Base-by-base conservation (phyloP, 1,284 basidiomycete species). In the Sporisorium exsertum region DNA sequence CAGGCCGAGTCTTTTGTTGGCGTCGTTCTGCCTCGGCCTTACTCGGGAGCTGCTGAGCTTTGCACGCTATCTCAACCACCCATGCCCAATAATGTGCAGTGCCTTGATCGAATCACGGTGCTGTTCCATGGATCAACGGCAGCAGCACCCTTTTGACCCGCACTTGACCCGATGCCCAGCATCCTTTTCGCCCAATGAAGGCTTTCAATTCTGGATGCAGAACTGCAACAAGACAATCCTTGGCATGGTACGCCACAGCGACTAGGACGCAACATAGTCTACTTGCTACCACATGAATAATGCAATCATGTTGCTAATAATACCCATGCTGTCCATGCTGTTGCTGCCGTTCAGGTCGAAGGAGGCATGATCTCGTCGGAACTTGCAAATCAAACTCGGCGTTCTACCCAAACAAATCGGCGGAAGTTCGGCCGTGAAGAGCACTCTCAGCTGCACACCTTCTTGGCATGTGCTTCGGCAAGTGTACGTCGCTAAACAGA, bases 21-120 rank as follows among this genome's bases (percentile, higher is more conserved):
- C 47, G 15, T 29, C 13, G 47, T 12, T 22, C 32, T 51, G 49
- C 32, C 49, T 51, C 49, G 49, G 49, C 49, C 35, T 27, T 29
- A 50, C 47, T 50, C 16, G 6, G 35, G 35, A 10, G 35, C 37
- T 16, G 16, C 18, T 5, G 37, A 40, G 18, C 37, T 40, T 40
- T 40, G 16, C 37, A 9, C 3, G 6, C 33, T 35, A 35, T 40
- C n/a, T 49, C 16, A 6, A 27, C 27, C 47, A 29, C 18, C 26
- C 29, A 51, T 51, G 15, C 22, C 49, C 49, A 32, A 33, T 22
- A 9, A 12, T 16, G n/a, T 51, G 49, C 49, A 51, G 49, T 32
- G 49, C 32, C 18, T n/a, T 12, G 22, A 9, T 5, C 24, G 0
- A 13, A 24, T 18, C 18, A 16, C 37, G 37, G 37, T 40, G 37